These are phyloP conservation scores for Backusella australiensis DNA, from an alignment of 192 early-diverging fungal species.

Conservation along the genomic window DNA sequence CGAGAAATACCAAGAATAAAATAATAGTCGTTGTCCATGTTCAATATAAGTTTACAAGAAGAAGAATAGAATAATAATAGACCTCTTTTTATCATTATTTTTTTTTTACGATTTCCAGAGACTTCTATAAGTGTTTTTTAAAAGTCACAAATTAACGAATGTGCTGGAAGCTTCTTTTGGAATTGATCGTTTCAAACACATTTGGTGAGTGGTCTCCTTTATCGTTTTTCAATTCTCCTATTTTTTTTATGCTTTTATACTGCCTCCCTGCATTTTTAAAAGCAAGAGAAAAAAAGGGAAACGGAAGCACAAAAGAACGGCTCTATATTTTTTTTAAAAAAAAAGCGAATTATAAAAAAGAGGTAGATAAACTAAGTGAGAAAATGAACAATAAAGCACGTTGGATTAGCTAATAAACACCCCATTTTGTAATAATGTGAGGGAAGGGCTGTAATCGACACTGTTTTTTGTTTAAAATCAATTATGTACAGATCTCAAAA, in stretches of 20 bases:
- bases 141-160: slow-evolving; percentile 6
- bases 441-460: too few relatives aligned
- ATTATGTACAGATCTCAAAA: not conserved
- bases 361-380: too few relatives aligned
- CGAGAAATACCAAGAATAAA: slow-evolving; percentile 7
- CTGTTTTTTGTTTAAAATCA: too few relatives aligned
- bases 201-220: not conserved
- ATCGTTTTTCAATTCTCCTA: not conserved
- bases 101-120: not conserved
- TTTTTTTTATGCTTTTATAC: not conserved
- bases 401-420: not conserved
- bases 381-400: too few relatives aligned
- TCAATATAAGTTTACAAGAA: not conserved
- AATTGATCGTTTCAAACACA: not conserved
- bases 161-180: not conserved
- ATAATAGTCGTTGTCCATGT: slow-evolving; percentile 66
- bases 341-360: too few relatives aligned
- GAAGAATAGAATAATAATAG: not conserved
- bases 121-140: not conserved
- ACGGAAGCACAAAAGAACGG: too few relatives aligned
- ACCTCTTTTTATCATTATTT: not conserved
- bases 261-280: too few relatives aligned
- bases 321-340: too few relatives aligned
- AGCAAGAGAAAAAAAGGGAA: too few relatives aligned
- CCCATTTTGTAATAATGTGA: not conserved